Base-by-base conservation (phyloP, 495 filamentous ascomycete genomes). In the Aspergillus saccharolyticus region DNA sequence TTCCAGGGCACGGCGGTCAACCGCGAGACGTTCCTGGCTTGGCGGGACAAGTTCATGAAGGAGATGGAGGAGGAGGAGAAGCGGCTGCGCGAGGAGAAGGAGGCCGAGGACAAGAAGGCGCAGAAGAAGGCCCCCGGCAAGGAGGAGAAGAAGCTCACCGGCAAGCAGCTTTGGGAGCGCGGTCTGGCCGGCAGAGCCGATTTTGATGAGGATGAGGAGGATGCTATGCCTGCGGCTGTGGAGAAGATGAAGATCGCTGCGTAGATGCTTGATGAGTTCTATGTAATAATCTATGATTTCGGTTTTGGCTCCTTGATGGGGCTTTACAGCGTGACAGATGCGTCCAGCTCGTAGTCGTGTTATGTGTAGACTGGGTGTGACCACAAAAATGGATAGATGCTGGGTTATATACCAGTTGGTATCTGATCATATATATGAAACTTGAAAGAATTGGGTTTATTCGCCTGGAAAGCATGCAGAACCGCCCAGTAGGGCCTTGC, bases 1-100 rank as follows among this genome's bases (percentile, higher is more conserved):
- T 99, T 99, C 74, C 86, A 91, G 60, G 94, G 94, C n/a, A 89
- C 89, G 50, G 78, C 79, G 42, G 94, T 99, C 3, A 97, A 84
- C 39, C 73, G 80, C 19, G 90, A 95, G 75, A 87, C 85, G 3
- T 99, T 97, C 64, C 65, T 88, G 58, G 80, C 78, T 60, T 97
- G 95, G 95, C 76, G 88, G 57, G 83, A 85, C 22, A 75, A 65
- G n/a, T 99, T 97, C 63, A 70, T 83, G 62, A 78, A 78, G 67
- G 92, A 97, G 73, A 81, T 87, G 78, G 86, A 87, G 68, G 91
- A 91, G 49, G 75, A 78, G 62, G 80, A 83, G 63, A 70, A 73
- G 63, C 79, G 74, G 63, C 71, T 81, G 70, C 77, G 81, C 60
- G 87, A 88, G 63, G 89, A 90, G 67, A 80, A 81, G 66, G 85